A percentile compares a stretch with the other conserved stretches of the same genome.
These are phyloP conservation scores for Peronosclerospora sorghi DNA, from an alignment of 352 stramenopile genomes.

Conservation along the genomic window DNA sequence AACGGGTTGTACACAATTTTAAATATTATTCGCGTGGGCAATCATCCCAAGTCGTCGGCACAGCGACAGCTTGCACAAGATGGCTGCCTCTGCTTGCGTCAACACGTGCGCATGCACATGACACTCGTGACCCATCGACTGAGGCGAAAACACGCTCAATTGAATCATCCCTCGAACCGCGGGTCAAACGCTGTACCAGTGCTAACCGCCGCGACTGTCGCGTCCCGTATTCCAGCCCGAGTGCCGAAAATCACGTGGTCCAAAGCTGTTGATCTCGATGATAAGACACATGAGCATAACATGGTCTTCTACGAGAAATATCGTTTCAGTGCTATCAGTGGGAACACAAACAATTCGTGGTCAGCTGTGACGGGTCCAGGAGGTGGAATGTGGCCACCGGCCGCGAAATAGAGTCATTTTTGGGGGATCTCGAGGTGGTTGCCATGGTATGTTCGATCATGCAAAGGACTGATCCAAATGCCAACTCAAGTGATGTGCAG, in stretches of 20 bases:
- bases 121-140: slow-evolving; percentile 59
- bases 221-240: slow-evolving; percentile 49
- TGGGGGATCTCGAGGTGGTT: slow-evolving; percentile 64
- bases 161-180: slow-evolving; percentile 47
- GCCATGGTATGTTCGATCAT: slow-evolving; percentile 55
- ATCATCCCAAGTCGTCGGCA: slow-evolving; percentile 58
- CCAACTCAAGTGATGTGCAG: too few relatives aligned
- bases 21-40: slow-evolving; percentile 77
- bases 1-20: slow-evolving; percentile 77
- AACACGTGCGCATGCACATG: slow-evolving; percentile 80
- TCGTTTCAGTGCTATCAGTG: slow-evolving; percentile 48
- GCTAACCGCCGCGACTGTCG: slow-evolving; percentile 37
- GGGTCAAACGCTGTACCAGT: slow-evolving; percentile 21
- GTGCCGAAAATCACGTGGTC: slow-evolving; percentile 63
- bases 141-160: slow-evolving; percentile 44
- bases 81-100: slow-evolving; percentile 68
- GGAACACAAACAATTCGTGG: slow-evolving; percentile 39
- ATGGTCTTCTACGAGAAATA: slow-evolving; percentile 80
- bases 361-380: slow-evolving; percentile 39
- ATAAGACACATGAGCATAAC: slow-evolving; percentile 78
- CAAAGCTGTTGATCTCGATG: slow-evolving; percentile 74
- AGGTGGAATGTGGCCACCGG: slow-evolving; percentile 57
- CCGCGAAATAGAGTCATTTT: slow-evolving; percentile 63
- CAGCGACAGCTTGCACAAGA: slow-evolving; percentile 78
- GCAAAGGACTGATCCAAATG: slow-evolving; percentile 41